Conservation (phyloP, 108 stramenopile genomes). For the Nitzschia sp. region DNA sequence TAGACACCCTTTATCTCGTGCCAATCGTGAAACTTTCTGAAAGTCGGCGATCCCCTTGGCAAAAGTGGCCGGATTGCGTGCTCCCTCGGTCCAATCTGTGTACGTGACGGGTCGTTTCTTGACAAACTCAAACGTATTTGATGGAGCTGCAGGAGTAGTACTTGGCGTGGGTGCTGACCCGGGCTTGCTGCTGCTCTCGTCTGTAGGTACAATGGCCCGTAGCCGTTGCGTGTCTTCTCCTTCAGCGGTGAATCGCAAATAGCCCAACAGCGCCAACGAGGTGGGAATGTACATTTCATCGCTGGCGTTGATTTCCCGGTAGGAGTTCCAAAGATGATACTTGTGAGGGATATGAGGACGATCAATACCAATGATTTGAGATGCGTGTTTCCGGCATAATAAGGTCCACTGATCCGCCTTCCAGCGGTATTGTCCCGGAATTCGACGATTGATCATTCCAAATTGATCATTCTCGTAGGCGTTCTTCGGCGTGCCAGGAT, state of each 20-base stretch:
- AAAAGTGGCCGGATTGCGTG: conserved; percentile 82
- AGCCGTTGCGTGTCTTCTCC: conserved; percentile 32
- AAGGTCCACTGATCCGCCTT: conserved; percentile 91
- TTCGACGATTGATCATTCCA: conserved; percentile 55
- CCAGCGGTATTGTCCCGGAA: conserved; percentile 76
- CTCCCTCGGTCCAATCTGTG: conserved; percentile 79
- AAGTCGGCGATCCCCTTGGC: conserved; percentile 47
- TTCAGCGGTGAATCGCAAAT: conserved; percentile 24
- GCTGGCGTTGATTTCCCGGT: conserved; percentile 67
- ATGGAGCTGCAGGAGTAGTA: conserved; percentile 19
- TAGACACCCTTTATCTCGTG: conserved; percentile 72
- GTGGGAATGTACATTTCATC: conserved; percentile 91
- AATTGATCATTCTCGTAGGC: conserved; percentile 88
- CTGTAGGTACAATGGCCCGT: not conserved
- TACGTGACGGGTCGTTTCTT: conserved; percentile 63
- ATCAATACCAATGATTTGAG: conserved; percentile 49
- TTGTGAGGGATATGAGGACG: conserved; percentile 43
- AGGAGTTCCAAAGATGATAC: conserved; percentile 69
- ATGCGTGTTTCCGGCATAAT: conserved; percentile 62
- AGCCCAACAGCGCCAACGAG: conserved; percentile 61
- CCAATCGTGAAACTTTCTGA: conserved; percentile 51
- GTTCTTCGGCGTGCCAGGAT: conserved; percentile 74
- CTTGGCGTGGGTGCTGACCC: not conserved
- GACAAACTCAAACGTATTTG: conserved; percentile 35
- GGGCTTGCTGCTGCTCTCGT: conserved; percentile 6